Evolutionary conservation across 768 basidiomycete species (phyloP).

Genomic region (Neoboletus magnificus): DNA sequence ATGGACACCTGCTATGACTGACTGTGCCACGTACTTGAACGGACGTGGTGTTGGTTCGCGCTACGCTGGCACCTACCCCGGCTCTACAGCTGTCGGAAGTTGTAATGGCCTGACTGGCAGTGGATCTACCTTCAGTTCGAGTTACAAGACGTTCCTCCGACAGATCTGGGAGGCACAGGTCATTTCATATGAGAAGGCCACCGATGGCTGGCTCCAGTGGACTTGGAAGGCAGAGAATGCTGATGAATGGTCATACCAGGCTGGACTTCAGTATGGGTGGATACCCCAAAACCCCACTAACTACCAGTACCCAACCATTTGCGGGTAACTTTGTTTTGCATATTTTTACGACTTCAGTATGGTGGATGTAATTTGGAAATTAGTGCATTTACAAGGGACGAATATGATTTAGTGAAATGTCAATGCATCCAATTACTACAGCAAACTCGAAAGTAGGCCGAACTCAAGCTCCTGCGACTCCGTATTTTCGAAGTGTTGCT

Average conservation of each 20-base stretch:
- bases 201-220: conserved; percentile 77
- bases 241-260: conserved; percentile 89
- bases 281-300: conserved; percentile 64
- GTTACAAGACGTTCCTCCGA: conserved; percentile 79
- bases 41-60: conserved; percentile 72
- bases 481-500: conserved; percentile 65
- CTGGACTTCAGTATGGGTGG: conserved; percentile 78
- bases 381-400: neutral
- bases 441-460: neutral
- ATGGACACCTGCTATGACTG: conserved; percentile 76
- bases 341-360: neutral
- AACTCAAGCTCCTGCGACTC: conserved; percentile 42
- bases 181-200: conserved; percentile 60
- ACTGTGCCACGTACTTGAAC: conserved; percentile 64
- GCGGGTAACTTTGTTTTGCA: conserved; percentile 31
- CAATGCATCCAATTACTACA: neutral
- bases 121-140: conserved; percentile 68
- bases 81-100: conserved; percentile 66
- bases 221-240: conserved; percentile 81
- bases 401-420: neutral
- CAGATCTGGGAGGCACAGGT: conserved; percentile 86
- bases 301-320: conserved; percentile 59
- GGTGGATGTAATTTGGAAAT: neutral
- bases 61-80: conserved; percentile 60
- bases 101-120: conserved; percentile 72